Conservation (phyloP, 2,329 filamentous ascomycete genomes). For the Drechslerella stenobrocha region DNA sequence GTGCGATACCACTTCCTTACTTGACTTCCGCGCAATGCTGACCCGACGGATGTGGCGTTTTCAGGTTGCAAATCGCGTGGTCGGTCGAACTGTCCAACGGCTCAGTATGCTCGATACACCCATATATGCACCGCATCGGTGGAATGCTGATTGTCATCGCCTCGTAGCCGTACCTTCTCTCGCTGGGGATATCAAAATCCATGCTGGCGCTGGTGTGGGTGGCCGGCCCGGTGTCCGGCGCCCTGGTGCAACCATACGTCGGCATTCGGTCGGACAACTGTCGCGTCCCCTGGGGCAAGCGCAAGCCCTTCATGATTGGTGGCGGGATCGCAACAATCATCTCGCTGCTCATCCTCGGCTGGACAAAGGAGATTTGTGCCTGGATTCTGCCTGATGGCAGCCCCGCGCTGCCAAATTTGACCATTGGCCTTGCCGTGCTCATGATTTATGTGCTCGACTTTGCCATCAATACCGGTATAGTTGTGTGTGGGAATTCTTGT, state of each 20-base stretch:
- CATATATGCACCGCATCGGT: background rate
- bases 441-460: constrained; percentile 92
- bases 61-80: constrained; percentile 86
- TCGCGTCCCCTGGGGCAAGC: constrained; percentile 72
- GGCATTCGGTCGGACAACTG: constrained; percentile 81
- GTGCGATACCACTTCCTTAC: constrained; percentile 55
- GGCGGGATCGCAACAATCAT: constrained; percentile 69
- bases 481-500: background rate
- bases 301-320: constrained; percentile 78
- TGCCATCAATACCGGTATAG: constrained; percentile 81
- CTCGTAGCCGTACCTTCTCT: constrained; percentile 68
- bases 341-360: constrained; percentile 71
- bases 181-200: constrained; percentile 79
- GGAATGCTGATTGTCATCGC: constrained; percentile 6
- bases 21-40: background rate
- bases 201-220: constrained; percentile 84
- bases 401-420: constrained; percentile 57
- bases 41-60: constrained; percentile 35
- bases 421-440: constrained; percentile 78
- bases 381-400: constrained; percentile 69
- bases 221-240: constrained; percentile 75
- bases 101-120: constrained; percentile 61
- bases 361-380: constrained; percentile 72
- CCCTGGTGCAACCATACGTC: constrained; percentile 78
- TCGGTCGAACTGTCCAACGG: constrained; percentile 92